Evolutionary conservation across 2,329 filamentous ascomycete species (phyloP), one percentile per base, ranked within the genome.

Genomic region (Phialophora tarda): DNA sequence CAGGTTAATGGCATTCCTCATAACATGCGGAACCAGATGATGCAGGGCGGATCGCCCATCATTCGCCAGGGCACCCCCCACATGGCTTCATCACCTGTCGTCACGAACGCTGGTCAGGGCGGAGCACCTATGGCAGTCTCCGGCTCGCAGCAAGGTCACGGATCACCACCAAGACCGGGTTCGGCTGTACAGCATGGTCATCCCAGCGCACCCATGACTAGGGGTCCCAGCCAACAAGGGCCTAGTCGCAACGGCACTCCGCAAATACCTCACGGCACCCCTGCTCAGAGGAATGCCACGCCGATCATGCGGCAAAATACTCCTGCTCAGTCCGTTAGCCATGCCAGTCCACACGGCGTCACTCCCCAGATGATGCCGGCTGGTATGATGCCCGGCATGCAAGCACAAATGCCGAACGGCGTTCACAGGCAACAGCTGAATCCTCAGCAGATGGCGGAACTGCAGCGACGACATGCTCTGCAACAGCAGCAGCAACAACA

Each of bases 1-100:
- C 83, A 85, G 58, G 79, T 84, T 28, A 85, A 86, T 73, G 78
- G 79, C 54, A 79, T 85, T 75, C 76, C 78, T 56, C 77, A 71
- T 11, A 82, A 73, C 69, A 80, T 67, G 62, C 76, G 77, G 38
- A 75, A 76, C 28, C 76, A 78, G 51, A 74, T 76, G 26, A 72
- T 73, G 51, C 80, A 79, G 65, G 78, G 81, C 60, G 81, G 81
- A 11, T 82, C 81, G 23, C 81, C 81, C 0, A 74, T 83, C 59
- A 76, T 82, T 66, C 79, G 81, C 59, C 80, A 82, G 64, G 78
- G 78, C 64, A 83, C 81, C 23, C 81, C 81, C 26, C 80, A 79
- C 66, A 76, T 73, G 59, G 78, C 74, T 41, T 82, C 81, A 8
- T 83, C 81, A 17, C 81, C 81, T 14, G 68, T 81, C 21, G 77